phyloP scores from a whole-genome alignment of 192 early-diverging fungal genomes.

The Spinellus fusiger region DNA sequence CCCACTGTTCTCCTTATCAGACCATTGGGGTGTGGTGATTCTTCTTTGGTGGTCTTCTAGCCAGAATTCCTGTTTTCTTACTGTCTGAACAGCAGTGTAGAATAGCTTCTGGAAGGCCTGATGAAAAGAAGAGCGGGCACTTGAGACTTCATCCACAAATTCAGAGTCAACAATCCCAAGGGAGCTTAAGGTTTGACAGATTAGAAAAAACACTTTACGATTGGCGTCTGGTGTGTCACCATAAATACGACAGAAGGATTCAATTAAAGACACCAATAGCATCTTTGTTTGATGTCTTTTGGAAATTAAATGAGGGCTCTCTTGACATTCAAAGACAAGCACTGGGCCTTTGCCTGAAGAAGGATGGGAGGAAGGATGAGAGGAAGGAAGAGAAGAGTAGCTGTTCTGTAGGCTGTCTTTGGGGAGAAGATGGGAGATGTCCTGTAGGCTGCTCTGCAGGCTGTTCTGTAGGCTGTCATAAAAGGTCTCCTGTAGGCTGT shows the following conservation, averaged over 20 bases:
- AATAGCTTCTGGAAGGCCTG: slow-evolving; percentile 81
- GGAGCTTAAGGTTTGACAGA: slow-evolving; percentile 75
- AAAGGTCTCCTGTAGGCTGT: too few species aligned
- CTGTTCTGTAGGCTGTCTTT: not conserved
- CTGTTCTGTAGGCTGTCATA: too few species aligned
- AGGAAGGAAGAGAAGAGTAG: not conserved
- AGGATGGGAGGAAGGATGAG: not conserved
- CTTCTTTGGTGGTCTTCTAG: not conserved
- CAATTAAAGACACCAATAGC: slow-evolving; percentile 80
- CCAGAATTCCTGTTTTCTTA: slow-evolving; percentile 26
- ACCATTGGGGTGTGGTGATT: not conserved
- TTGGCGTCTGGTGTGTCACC: slow-evolving; percentile 79
- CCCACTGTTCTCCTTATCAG: not conserved
- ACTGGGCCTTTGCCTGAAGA: not conserved
- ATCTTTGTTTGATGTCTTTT: slow-evolving; percentile 59
- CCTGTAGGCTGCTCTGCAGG: too few species aligned
- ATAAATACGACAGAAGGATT: slow-evolving; percentile 85
- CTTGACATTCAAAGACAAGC: not conserved
- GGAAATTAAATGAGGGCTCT: not conserved
- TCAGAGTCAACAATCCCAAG: slow-evolving; percentile 78
- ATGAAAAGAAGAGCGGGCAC: slow-evolving; percentile 75
- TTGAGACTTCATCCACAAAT: slow-evolving; percentile 58
- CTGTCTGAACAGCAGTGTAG: slow-evolving; percentile 63
- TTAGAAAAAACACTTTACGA: slow-evolving; percentile 76
- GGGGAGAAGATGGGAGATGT: too few species aligned